These are phyloP conservation scores for Hebeloma cylindrosporum DNA, from an alignment of 768 basidiomycete species.

Conservation along the genomic window DNA sequence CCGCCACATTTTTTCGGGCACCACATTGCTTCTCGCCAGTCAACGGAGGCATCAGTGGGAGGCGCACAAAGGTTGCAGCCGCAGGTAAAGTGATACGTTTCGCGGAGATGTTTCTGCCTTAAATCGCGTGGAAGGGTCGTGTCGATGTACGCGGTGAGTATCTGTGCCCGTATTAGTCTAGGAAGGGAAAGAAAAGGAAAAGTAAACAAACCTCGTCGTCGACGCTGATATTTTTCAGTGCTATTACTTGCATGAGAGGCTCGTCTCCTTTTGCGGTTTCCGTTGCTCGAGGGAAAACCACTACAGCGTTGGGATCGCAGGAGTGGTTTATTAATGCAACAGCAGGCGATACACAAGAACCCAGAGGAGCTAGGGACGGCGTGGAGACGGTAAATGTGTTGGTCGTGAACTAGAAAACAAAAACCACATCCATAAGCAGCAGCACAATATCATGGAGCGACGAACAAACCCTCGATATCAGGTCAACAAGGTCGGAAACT, in stretches of 20 bases:
- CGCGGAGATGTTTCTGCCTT: conserved; percentile 57
- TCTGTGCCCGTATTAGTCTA: conserved; percentile 39
- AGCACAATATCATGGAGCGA: neutral
- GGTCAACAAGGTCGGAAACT: conserved; percentile 62
- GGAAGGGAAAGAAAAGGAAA: neutral
- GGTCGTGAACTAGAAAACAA: conserved; percentile 67
- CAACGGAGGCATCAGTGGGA: conserved; percentile 31
- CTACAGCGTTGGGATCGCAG: conserved; percentile 83
- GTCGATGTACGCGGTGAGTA: conserved; percentile 85
- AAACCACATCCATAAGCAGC: neutral
- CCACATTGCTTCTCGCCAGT: conserved; percentile 66
- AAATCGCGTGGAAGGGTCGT: conserved; percentile 62
- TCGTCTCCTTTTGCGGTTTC: conserved; percentile 38
- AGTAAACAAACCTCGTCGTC: conserved; percentile 65
- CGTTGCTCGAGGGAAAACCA: conserved; percentile 77
- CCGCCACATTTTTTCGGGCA: conserved; percentile 75
- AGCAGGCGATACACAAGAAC: conserved; percentile 78
- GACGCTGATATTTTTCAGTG: conserved; percentile 58
- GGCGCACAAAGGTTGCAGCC: conserved; percentile 57
- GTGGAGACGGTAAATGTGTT: conserved; percentile 89
- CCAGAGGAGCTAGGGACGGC: conserved; percentile 76
- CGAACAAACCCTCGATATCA: conserved; percentile 66
- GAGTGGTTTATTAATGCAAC: conserved; percentile 87
- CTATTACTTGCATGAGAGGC: conserved; percentile 71
- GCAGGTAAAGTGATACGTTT: conserved; percentile 82